Evolutionary conservation across 352 stramenopile genomes (phyloP).

Genomic region (Phytopythium cucurbitacearum): DNA sequence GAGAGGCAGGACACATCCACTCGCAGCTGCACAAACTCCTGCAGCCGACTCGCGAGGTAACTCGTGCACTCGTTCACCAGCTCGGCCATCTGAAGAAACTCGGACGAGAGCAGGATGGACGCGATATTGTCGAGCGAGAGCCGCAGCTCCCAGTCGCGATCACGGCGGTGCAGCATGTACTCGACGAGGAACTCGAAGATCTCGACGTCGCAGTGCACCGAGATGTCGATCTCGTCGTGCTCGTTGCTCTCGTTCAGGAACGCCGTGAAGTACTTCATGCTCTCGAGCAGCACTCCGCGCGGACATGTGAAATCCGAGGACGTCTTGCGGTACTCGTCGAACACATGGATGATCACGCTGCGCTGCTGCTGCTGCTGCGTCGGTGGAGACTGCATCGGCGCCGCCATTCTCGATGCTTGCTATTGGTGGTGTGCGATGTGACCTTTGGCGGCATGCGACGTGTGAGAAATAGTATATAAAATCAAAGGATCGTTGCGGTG

Average conservation of each 20-base stretch:
- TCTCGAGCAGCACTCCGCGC: constrained; percentile 69
- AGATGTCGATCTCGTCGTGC: constrained; percentile 91
- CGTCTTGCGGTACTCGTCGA: constrained; percentile 85
- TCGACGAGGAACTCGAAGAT: constrained; percentile 91
- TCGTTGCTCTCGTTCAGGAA: constrained; percentile 76
- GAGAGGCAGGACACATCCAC: constrained; percentile 87
- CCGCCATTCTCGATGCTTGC: no score
- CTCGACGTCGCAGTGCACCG: constrained; percentile 90
- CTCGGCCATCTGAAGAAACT: constrained; percentile 90
- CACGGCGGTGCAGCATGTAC: constrained; percentile 68
- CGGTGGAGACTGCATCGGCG: no score
- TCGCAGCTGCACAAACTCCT: constrained; percentile 80
- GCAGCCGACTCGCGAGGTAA: constrained; percentile 70
- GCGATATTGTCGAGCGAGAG: constrained; percentile 72
- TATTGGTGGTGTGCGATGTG: no score
- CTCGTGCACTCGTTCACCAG: constrained; percentile 81
- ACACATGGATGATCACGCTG: constrained; percentile 87
- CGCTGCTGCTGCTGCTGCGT: constrained; percentile 8
- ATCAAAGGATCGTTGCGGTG: not conserved
- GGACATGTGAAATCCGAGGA: constrained; percentile 85
- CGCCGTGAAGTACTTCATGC: constrained; percentile 91
- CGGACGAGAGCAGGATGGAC: constrained; percentile 89
- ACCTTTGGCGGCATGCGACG: no score
- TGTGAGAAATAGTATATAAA: no score
- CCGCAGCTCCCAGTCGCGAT: constrained; percentile 34